Percentiles rank a stretch among this genome's conserved stretches.
Conservation (phyloP, 495 filamentous ascomycete genomes). For the Lasiosphaeriaceae sp. region DNA sequence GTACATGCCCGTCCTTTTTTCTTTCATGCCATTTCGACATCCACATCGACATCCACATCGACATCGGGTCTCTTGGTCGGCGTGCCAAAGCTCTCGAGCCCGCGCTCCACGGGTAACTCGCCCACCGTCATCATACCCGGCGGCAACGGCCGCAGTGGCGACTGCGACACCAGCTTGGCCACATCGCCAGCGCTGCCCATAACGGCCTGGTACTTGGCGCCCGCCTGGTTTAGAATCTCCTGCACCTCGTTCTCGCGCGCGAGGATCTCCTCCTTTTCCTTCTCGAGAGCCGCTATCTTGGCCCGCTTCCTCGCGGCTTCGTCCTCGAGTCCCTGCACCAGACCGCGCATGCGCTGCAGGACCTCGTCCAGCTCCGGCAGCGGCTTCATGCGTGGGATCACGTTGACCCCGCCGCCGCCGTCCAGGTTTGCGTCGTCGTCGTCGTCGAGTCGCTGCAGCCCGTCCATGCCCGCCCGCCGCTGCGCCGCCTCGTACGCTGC, state of each 20-base stretch:
- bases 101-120: slow-evolving; percentile 43
- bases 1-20: background rate
- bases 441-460: slow-evolving; percentile 44
- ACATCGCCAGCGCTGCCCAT: slow-evolving; percentile 29
- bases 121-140: slow-evolving; percentile 24
- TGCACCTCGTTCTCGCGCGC: slow-evolving; percentile 78
- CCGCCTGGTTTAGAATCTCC: slow-evolving; percentile 73
- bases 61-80: slow-evolving; percentile 37
- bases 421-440: slow-evolving; percentile 19
- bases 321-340: slow-evolving; percentile 32
- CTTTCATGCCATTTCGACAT: background rate
- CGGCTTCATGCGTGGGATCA: slow-evolving; percentile 50
- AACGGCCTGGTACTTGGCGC: slow-evolving; percentile 61
- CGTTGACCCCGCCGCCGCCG: slow-evolving; percentile 14
- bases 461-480: slow-evolving; percentile 74
- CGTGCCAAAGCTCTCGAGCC: slow-evolving; percentile 62
- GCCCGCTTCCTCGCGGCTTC: slow-evolving; percentile 25
- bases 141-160: slow-evolving; percentile 25
- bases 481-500: slow-evolving; percentile 89
- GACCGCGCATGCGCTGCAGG: slow-evolving; percentile 40
- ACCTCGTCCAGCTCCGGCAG: slow-evolving; percentile 53
- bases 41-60: background rate
- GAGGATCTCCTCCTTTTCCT: slow-evolving; percentile 56
- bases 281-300: slow-evolving; percentile 30
- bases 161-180: slow-evolving; percentile 24